Evolutionary conservation across 495 filamentous ascomycete genomes (phyloP).

Genomic region (Penicillium canariense): DNA sequence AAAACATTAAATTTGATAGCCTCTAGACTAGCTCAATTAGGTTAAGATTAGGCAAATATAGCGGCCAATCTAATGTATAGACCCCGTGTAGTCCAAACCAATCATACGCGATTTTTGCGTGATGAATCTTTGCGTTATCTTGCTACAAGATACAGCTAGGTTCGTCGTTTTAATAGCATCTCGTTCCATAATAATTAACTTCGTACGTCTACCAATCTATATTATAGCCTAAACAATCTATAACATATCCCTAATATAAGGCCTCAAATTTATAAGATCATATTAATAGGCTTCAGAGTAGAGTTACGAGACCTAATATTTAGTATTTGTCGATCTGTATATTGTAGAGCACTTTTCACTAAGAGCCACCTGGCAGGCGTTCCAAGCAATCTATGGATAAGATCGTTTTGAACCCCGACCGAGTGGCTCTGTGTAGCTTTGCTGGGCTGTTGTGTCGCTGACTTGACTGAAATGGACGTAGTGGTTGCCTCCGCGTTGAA

Average conservation of each 20-base stretch:
- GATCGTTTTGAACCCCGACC: too few species aligned
- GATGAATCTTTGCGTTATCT: background rate
- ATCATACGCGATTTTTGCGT: background rate
- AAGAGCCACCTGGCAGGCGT: too few species aligned
- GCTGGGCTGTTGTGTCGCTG: too few species aligned
- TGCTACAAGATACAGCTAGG: background rate
- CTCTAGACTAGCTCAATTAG: background rate
- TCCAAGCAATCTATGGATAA: too few species aligned
- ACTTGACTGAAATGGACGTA: too few species aligned
- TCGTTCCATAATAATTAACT: background rate
- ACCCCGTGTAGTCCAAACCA: background rate
- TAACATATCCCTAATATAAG: background rate
- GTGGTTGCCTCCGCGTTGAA: too few species aligned
- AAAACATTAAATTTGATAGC: too few species aligned
- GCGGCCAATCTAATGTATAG: background rate
- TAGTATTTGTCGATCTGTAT: too few species aligned
- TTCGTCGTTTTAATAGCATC: background rate
- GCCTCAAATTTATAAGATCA: background rate
- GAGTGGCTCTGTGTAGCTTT: too few species aligned
- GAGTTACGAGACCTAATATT: too few species aligned
- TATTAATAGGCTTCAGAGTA: background rate
- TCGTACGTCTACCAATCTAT: background rate
- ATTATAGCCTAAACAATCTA: background rate
- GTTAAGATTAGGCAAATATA: background rate
- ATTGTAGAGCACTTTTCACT: too few species aligned